These are phyloP conservation scores for Anthostomella pinea DNA, from an alignment of 2,329 filamentous ascomycete genomes.

Conservation along the genomic window DNA sequence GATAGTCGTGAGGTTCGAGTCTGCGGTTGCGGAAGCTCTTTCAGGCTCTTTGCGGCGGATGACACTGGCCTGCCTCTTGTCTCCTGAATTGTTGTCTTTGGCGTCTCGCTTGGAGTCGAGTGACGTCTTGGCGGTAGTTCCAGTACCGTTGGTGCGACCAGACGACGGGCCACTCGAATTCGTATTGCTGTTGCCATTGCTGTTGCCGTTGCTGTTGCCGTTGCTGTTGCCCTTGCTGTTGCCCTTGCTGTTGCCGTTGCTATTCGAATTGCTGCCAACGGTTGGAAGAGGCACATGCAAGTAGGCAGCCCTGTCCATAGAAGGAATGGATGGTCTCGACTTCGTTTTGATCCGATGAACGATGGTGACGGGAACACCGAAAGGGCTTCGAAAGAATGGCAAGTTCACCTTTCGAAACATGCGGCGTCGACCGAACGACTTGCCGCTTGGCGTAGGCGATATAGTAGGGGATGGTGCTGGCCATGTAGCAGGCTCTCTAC, in stretches of 20 bases:
- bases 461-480: constrained; percentile 21
- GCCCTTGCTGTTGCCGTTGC: too few relatives aligned
- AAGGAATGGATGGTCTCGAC: constrained; percentile 34
- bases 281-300: too few relatives aligned
- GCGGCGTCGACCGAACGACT: constrained; percentile 17
- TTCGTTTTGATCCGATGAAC: constrained; percentile 40
- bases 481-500: constrained; percentile 20
- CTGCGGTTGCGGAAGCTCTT: constrained; percentile 18
- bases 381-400: constrained; percentile 36
- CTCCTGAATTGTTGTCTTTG: constrained; percentile 28
- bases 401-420: constrained; percentile 38
- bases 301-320: constrained; percentile 32
- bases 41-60: constrained; percentile 26
- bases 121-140: constrained; percentile 37
- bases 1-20: constrained; percentile 30
- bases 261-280: too few relatives aligned
- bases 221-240: too few relatives aligned
- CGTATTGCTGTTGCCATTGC: constrained; percentile 27
- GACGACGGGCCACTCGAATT: constrained; percentile 29
- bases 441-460: constrained; percentile 20
- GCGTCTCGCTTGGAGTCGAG: constrained; percentile 40
- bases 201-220: constrained; percentile 20
- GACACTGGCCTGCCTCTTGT: constrained; percentile 28
- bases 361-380: constrained; percentile 40
- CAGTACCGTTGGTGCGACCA: constrained; percentile 23